Evolutionary conservation across 495 filamentous ascomycete species (phyloP), one percentile per base, ranked within the genome.

Genomic region (Tuber calosporum): DNA sequence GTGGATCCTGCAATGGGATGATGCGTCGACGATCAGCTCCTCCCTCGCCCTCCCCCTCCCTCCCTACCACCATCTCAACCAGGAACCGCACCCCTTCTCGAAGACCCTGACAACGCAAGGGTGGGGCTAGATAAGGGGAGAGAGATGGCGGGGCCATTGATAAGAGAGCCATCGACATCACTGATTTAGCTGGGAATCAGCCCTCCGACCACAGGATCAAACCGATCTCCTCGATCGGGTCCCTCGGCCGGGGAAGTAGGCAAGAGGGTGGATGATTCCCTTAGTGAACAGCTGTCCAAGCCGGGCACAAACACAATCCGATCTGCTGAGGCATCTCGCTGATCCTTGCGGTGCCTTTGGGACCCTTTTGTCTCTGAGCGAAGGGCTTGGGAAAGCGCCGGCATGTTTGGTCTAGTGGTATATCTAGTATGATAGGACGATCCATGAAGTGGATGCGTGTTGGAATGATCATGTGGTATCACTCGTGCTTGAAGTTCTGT

Each of bases 191-290:
- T 62, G 53, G 53, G 53, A 34, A 62, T 62, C 53, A 62, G 53
- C 13, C 19, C 30, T 34, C 34, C 7, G n/a, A 58, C 48, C n/a
- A n/a, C 34, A 34, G 30, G 0, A 19, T 17, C 53, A 62, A 34
- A 62, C 53, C 53, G 53, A 62, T 62, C 53, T 62, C 53, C 30
- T 34, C 53, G 53, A 62, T 62, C 53, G 53, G 53, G 26, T 62
- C 30, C 13, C 3, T 62, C 53, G 13, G 30, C 53, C 53, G 53
- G 2, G 8, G 48, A 58, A 58, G 48, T 30, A n/a, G 43, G 43
- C 19, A n/a, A n/a, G 45, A 22, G 45, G 7, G 22, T 26, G 22
- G 26, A 13, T 17, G 17, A n/a, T 62, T 9, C 26, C 53, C 53
- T 1, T 34, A 19, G 19, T 34, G 26, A 62, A 34, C 13, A 19